Conservation (phyloP, 805 yeast species). For the Candida broadrunensis region DNA sequence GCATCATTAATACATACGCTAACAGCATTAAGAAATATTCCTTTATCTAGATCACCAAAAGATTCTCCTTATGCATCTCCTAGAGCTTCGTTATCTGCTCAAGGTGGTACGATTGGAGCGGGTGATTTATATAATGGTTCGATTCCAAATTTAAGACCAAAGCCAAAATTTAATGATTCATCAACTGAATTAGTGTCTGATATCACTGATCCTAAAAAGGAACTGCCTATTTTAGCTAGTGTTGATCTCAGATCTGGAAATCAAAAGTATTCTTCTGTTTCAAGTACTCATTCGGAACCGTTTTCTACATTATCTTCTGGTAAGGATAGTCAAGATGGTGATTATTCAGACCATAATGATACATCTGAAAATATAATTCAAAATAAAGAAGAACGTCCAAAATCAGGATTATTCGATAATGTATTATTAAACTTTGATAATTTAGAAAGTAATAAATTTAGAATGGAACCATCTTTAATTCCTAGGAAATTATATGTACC, state of each 20-base stretch:
- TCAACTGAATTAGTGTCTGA: not conserved
- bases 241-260: not conserved
- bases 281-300: slow-evolving; percentile 3
- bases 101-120: slow-evolving; percentile 11
- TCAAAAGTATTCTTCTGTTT: slow-evolving; percentile 2
- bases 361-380: not conserved
- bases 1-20: slow-evolving; percentile 40
- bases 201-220: not conserved
- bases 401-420: slow-evolving; percentile 12
- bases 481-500: slow-evolving; percentile 74
- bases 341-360: slow-evolving; percentile 1
- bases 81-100: slow-evolving; percentile 45
- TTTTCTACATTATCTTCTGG: slow-evolving; percentile 1
- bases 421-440: slow-evolving; percentile 32
- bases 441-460: slow-evolving; percentile 25
- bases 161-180: not conserved
- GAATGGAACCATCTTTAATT: slow-evolving; percentile 58
- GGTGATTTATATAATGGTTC: slow-evolving; percentile 14
- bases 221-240: not conserved
- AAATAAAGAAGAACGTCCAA: not conserved
- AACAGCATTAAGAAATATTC: slow-evolving; percentile 37
- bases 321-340: slow-evolving; percentile 3
- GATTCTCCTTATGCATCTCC: slow-evolving; percentile 45
- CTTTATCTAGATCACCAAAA: slow-evolving; percentile 31
- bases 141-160: slow-evolving; percentile 18